Evolutionary conservation across 1,284 basidiomycete species (phyloP).

Genomic region (Somion occarium): DNA sequence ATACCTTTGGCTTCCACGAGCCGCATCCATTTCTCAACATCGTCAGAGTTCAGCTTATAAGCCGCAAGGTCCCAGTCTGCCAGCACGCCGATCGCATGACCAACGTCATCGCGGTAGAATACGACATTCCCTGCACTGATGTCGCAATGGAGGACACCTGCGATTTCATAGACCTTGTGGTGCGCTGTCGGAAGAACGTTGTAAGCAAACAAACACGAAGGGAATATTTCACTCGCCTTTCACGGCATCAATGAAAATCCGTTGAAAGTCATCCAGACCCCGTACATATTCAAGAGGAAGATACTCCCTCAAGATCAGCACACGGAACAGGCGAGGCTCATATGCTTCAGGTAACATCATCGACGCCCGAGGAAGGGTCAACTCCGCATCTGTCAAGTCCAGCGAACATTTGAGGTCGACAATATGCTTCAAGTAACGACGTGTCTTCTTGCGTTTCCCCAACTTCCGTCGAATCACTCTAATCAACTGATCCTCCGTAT

Average conservation of each 20-base stretch:
- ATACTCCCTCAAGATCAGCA: constrained; percentile 12
- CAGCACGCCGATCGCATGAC: not conserved
- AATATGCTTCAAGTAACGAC: constrained; percentile 6
- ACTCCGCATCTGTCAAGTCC: constrained; percentile 1
- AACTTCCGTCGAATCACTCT: not conserved
- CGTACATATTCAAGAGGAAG: constrained; percentile 10
- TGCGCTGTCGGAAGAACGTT: constrained; percentile 2
- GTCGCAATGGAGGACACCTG: constrained; percentile 2
- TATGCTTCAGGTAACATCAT: not conserved
- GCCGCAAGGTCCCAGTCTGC: not conserved
- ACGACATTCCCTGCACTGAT: not conserved
- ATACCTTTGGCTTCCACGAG: not conserved
- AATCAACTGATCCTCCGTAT: constrained; percentile 4
- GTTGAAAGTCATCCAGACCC: constrained; percentile 9
- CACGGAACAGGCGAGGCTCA: constrained; percentile 9
- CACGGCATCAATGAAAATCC: constrained; percentile 9
- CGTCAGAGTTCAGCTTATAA: not conserved
- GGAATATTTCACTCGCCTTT: constrained; percentile 6
- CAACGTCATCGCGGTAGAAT: constrained; percentile 1
- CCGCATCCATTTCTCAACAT: not conserved
- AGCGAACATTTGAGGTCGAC: constrained; percentile 11
- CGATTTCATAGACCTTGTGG: constrained; percentile 5
- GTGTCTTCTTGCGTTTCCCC: not conserved
- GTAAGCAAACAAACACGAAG: too few species aligned
- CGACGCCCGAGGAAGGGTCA: constrained; percentile 6